Evolutionary conservation across 768 basidiomycete species (phyloP).

Genomic region (Suillus discolor): DNA sequence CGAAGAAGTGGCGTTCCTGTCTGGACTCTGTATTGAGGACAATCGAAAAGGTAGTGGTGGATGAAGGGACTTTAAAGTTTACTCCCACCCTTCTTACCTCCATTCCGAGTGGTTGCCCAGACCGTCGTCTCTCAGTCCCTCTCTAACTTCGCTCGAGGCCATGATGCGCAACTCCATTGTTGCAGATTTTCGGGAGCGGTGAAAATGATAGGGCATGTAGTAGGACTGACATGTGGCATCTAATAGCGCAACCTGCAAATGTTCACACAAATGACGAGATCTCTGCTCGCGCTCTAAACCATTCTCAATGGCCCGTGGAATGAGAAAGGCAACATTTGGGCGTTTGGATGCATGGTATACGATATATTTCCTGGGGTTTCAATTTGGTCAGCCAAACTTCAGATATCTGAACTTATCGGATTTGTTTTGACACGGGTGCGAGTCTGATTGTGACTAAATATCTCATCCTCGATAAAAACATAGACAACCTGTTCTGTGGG

Average conservation of each 20-base stretch:
- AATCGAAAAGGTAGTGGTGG: no score
- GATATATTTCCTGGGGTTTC: no score
- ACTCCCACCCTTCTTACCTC: no score
- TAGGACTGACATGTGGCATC: not conserved
- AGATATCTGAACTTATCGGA: not conserved
- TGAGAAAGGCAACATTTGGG: not conserved
- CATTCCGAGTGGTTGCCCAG: not conserved
- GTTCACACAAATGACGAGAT: not conserved
- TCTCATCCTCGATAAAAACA: not conserved
- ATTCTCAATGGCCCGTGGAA: not conserved
- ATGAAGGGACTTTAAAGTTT: no score
- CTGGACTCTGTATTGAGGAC: no score
- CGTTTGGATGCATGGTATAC: not conserved
- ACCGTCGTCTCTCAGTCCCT: not conserved
- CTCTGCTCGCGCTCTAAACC: not conserved
- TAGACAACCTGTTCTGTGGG: not conserved
- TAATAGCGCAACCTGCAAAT: not conserved
- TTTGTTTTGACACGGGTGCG: not conserved
- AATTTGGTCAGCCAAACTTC: not conserved
- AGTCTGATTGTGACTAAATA: not conserved
- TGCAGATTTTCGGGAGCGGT: not conserved
- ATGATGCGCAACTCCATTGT: not conserved
- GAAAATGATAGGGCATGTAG: not conserved
- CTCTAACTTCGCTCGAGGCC: not conserved
- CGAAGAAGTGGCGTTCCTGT: no score